Conservation (phyloP, 345 rosid species). For the Psidium guajava region DNA sequence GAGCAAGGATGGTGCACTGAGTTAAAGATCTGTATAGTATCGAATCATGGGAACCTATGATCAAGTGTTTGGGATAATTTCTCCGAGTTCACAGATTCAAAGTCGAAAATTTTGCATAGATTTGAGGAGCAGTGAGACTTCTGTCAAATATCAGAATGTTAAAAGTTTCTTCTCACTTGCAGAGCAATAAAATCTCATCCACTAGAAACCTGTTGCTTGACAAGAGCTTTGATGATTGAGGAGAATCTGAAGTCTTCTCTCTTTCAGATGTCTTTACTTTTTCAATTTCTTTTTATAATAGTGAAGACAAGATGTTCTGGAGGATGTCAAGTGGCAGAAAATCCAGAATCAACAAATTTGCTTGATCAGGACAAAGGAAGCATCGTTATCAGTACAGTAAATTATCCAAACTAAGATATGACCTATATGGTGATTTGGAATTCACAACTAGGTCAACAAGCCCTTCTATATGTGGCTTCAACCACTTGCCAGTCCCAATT, state of each 20-base stretch:
- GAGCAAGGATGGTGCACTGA: background rate
- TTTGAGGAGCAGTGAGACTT: background rate
- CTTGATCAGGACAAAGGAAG: background rate
- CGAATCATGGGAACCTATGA: background rate
- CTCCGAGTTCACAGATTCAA: background rate
- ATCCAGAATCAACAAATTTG: background rate
- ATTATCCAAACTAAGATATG: background rate
- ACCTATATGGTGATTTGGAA: background rate
- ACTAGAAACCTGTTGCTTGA: background rate
- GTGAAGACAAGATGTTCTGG: background rate
- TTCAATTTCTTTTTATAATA: background rate
- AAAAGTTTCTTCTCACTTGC: background rate
- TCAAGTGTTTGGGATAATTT: background rate
- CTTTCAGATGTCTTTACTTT: background rate
- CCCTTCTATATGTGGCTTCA: background rate
- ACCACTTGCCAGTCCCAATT: background rate
- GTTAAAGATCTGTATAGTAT: background rate
- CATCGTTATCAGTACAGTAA: background rate
- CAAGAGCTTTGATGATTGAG: background rate
- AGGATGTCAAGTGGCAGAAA: background rate
- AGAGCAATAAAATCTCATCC: background rate
- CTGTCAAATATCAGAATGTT: background rate
- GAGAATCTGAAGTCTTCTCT: background rate
- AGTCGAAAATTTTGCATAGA: background rate
- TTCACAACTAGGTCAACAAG: background rate